Evolutionary conservation across 2,329 filamentous ascomycete species (phyloP).

Genomic region (Xylaria multiplex): DNA sequence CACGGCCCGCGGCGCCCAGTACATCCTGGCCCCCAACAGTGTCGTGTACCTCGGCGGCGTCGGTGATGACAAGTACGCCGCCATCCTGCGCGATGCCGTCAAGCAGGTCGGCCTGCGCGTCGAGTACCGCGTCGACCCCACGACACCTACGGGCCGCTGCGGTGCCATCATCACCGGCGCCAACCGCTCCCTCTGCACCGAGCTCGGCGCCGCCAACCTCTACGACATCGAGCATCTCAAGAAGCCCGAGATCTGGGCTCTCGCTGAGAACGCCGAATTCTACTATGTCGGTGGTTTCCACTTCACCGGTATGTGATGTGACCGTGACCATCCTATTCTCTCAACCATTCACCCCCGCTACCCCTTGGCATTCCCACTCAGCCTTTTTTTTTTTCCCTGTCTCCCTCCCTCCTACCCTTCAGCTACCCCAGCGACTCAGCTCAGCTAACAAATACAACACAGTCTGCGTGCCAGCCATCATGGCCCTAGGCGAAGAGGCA

Average conservation of each 20-base stretch:
- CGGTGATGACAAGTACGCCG: constrained; percentile 94
- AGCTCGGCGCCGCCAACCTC: constrained; percentile 95
- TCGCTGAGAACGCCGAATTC: constrained; percentile 86
- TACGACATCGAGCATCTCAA: constrained; percentile 96
- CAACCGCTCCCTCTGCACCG: constrained; percentile 93
- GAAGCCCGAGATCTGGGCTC: constrained; percentile 87
- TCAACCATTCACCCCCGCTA: background rate
- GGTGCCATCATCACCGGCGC: constrained; percentile 97
- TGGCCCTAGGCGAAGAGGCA: constrained; percentile 90
- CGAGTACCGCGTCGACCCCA: constrained; percentile 91
- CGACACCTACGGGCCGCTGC: constrained; percentile 88
- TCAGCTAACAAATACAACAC: constrained; percentile 20
- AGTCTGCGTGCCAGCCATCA: constrained; percentile 90
- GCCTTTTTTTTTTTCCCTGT: background rate
- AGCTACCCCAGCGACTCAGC: background rate
- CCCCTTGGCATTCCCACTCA: background rate
- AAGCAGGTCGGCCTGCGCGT: constrained; percentile 88
- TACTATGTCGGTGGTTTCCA: constrained; percentile 98
- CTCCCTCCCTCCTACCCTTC: background rate
- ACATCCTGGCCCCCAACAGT: constrained; percentile 88
- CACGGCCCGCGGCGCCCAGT: constrained; percentile 94
- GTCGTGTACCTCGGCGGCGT: constrained; percentile 95
- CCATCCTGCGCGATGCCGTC: constrained; percentile 86
- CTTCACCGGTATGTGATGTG: constrained; percentile 68
- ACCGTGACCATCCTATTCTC: constrained; percentile 48